Evolutionary conservation across 768 basidiomycete species (phyloP), one percentile per base, ranked within the genome.

Genomic region (Thelephora ganbajun): DNA sequence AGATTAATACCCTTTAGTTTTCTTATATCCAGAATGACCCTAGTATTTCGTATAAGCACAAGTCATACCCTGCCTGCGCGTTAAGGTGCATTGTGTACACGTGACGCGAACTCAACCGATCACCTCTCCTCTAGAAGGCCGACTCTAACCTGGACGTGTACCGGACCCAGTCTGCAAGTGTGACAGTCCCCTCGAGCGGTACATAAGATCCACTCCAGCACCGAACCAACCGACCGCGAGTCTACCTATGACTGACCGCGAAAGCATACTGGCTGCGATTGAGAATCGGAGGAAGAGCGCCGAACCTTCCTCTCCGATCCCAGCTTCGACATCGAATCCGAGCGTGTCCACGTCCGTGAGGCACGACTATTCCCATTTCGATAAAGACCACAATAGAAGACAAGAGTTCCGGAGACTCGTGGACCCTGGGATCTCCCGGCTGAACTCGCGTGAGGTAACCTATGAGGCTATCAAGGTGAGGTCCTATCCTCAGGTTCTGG

Each of bases 391-490:
- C 53, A 82, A 82, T 46, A 73, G 71, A 47, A 76, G 80, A 36
- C 83, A 81, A 57, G 67, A 68, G 48, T 88, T 89, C 60, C 73
- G 87, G 39, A 70, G 87, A 35, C 66, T 89, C 50, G 72, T 89
- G 50, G 83, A 89, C 55, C 84, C 84, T 41, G 85, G 83, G 12
- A 88, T 90, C 54, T 56, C 74, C 45, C 73, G 87, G 2, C 81
- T 76, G 5, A 88, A 88, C 59, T 61, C 79, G 11, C 73, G 72
- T 52, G 73, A 72, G 44, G 67, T 74, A 46, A 79, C 80, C 1
- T 59, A 74, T 52, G 69, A 72, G 49, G 72, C 83, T 48, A 64
- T 90, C 53, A 77, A 77, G 71, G 87, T 80, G 71, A 54, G 57
- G 54, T 46, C 6, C 44, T 33, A 34, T 50, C 49, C 19, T 53